Evolutionary conservation across 1,284 basidiomycete genomes (phyloP).

Genomic region (Xerocomus amazonicus): DNA sequence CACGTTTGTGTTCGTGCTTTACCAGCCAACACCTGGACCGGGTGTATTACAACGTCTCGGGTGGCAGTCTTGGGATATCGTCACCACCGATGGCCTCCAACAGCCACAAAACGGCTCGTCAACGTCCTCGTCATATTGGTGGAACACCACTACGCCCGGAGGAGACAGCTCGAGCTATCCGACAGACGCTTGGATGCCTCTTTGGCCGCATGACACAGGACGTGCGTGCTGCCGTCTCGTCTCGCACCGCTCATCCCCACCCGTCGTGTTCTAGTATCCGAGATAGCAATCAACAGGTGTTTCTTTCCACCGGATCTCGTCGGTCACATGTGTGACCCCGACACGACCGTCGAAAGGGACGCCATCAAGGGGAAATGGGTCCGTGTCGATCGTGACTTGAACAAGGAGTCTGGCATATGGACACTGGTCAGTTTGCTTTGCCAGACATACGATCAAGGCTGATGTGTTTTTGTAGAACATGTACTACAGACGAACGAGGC

Average conservation of each 20-base stretch:
- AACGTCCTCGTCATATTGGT: constrained; percentile 49
- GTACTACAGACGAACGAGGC: constrained; percentile 81
- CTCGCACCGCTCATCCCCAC: not conserved
- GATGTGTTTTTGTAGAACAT: constrained; percentile 47
- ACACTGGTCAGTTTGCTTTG: constrained; percentile 42
- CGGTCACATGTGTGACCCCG: constrained; percentile 62
- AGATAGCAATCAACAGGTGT: constrained; percentile 73
- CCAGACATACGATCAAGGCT: constrained; percentile 9
- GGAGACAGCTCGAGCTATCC: constrained; percentile 62
- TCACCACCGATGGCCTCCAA: constrained; percentile 33
- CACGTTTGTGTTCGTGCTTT: constrained; percentile 70
- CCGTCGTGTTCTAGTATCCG: constrained; percentile 55
- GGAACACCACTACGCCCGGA: constrained; percentile 51
- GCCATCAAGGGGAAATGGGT: constrained; percentile 87
- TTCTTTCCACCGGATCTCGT: constrained; percentile 57
- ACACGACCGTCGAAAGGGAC: constrained; percentile 68
- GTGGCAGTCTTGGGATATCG: constrained; percentile 86
- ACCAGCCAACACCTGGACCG: constrained; percentile 71
- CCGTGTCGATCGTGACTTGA: constrained; percentile 73
- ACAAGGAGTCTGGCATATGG: constrained; percentile 61
- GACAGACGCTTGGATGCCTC: constrained; percentile 77
- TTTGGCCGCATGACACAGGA: constrained; percentile 80
- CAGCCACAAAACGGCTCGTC: constrained; percentile 24
- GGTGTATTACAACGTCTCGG: constrained; percentile 72
- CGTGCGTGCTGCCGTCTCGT: constrained; percentile 43